A percentile compares a stretch with the other conserved stretches of the same genome.
Conservation (phyloP, 441 rosid genomes). For the Bruguiera hainesii region DNA sequence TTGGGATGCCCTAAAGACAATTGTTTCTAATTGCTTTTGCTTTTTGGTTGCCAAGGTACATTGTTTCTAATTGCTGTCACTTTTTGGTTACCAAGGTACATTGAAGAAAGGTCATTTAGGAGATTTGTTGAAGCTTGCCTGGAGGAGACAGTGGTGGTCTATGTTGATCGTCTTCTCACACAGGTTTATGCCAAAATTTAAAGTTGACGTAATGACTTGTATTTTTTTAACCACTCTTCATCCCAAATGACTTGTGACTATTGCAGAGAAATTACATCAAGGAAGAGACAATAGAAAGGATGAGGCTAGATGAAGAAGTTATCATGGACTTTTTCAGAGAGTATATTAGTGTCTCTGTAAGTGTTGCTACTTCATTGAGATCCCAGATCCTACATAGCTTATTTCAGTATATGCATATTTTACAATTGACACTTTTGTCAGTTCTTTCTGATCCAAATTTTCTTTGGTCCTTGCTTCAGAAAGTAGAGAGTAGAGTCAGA, state of each 20-base stretch:
- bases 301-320: conserved; percentile 96
- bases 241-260: conserved; percentile 19
- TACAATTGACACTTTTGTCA: too few species aligned
- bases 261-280: conserved; percentile 81
- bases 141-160: conserved; percentile 87
- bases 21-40: too few species aligned
- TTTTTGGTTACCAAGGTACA: conserved; percentile 55
- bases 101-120: conserved; percentile 94
- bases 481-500: conserved; percentile 89
- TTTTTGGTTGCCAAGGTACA: too few species aligned
- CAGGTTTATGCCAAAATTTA: conserved; percentile 48
- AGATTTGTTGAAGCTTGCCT: conserved; percentile 96
- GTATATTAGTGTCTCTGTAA: conserved; percentile 81
- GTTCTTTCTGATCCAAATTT: neutral
- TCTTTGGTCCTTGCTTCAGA: conserved; percentile 41
- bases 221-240: conserved; percentile 6
- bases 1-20: too few species aligned
- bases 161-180: conserved; percentile 84
- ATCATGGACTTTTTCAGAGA: conserved; percentile 96
- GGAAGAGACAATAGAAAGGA: conserved; percentile 97
- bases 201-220: neutral
- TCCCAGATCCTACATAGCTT: neutral
- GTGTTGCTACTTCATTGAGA: conserved; percentile 26
- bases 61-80: conserved; percentile 19
- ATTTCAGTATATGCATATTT: too few species aligned